These are phyloP conservation scores for Tetracladium setigerum DNA, from an alignment of 495 filamentous ascomycete species.

Conservation along the genomic window DNA sequence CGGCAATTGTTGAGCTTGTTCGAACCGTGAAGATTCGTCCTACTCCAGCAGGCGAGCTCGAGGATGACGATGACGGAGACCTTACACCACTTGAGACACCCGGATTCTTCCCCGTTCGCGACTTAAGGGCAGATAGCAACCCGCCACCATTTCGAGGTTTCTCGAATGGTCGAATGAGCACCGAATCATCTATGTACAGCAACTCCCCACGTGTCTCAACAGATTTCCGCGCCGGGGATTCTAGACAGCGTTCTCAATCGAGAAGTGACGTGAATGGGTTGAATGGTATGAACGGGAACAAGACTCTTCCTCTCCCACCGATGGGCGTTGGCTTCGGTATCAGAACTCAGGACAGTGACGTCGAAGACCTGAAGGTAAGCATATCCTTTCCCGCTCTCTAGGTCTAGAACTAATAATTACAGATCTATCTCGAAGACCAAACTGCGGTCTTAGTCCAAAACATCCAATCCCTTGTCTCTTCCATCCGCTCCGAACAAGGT, in stretches of 20 bases:
- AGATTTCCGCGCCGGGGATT: conserved; percentile 17
- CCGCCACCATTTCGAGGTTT: conserved; percentile 44
- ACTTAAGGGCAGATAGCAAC: conserved; percentile 25
- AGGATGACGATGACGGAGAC: conserved; percentile 64
- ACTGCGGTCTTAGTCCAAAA: conserved; percentile 72
- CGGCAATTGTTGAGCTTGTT: conserved; percentile 77
- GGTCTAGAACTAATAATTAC: conserved; percentile 1
- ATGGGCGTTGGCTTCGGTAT: conserved; percentile 21
- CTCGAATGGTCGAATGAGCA: conserved; percentile 23
- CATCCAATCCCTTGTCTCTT: conserved; percentile 73
- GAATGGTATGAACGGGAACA: conserved; percentile 27
- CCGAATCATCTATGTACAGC: conserved; percentile 47
- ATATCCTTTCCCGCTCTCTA: background rate
- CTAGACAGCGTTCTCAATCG: conserved; percentile 26
- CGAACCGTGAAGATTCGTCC: conserved; percentile 75
- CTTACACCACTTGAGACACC: conserved; percentile 44
- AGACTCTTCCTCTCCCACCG: conserved; percentile 27
- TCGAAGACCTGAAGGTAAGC: conserved; percentile 66
- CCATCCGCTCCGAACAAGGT: conserved; percentile 63
- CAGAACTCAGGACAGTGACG: conserved; percentile 36
- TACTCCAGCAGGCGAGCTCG: conserved; percentile 63
- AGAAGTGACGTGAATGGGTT: conserved; percentile 24
- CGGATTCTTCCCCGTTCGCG: conserved; percentile 36
- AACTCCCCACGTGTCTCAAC: conserved; percentile 44
- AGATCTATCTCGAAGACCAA: conserved; percentile 81